These are phyloP conservation scores for maize (Zea mays) DNA, from an alignment of 176 grass and related monocot species.

Conservation along the genomic window Zm-B73-REFERENCE-NAM-5.0 NC_050097.1:220365501-220366000, in stretches of 20 bases:
- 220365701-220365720: slow-evolving; percentile 14
- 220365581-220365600: slow-evolving; percentile 28
- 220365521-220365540: slow-evolving; percentile 93
- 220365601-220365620: slow-evolving; percentile 7
- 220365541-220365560: slow-evolving; percentile 97
- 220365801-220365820: slow-evolving; percentile 16
- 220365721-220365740: slow-evolving; percentile 17
- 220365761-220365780: not conserved
- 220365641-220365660: slow-evolving; percentile 87
- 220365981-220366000: slow-evolving; percentile 97
- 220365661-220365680: slow-evolving; percentile 95
- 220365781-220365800: slow-evolving; percentile 7
- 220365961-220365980: slow-evolving; percentile 99
- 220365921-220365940: slow-evolving; percentile 7
- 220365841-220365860: slow-evolving; percentile 22
- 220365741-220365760: not conserved
- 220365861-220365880: slow-evolving; percentile 5
- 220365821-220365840: slow-evolving; percentile 4
- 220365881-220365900: slow-evolving; percentile 4
- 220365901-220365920: slow-evolving; percentile 7
- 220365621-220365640: slow-evolving; percentile 4
- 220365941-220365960: slow-evolving; percentile 37
- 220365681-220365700: slow-evolving; percentile 74
- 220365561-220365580: slow-evolving; percentile 15
- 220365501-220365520: slow-evolving; percentile 94